Conservation (phyloP, 148 eudicot species). For the Gaultheria prostrata region DNA sequence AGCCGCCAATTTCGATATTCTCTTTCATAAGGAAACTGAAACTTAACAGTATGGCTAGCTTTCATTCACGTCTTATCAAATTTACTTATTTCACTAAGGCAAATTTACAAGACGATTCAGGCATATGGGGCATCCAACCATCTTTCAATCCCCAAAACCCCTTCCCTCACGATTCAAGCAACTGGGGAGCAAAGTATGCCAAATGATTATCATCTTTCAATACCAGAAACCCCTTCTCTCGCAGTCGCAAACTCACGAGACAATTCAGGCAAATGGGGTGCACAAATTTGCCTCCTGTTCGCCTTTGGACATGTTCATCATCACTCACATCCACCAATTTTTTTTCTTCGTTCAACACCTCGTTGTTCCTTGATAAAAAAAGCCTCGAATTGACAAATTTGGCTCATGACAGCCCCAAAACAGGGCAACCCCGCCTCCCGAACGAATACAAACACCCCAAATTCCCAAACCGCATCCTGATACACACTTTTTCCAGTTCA, state of each 20-base stretch:
- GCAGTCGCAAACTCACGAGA: conserved; percentile 60
- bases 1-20: not conserved
- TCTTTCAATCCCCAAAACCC: too few relatives aligned
- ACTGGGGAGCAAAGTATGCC: not conserved
- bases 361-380: conserved; percentile 68
- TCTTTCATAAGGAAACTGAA: not conserved
- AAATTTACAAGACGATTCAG: conserved; percentile 43
- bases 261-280: conserved; percentile 81
- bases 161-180: conserved; percentile 22
- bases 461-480: conserved; percentile 51
- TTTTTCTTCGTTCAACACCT: conserved; percentile 32
- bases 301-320: conserved; percentile 16
- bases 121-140: too few relatives aligned
- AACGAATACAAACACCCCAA: conserved; percentile 47
- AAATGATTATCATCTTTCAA: conserved; percentile 20
- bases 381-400: conserved; percentile 72
- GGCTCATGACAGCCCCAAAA: conserved; percentile 86
- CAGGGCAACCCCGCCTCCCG: conserved; percentile 75
- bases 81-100: not conserved
- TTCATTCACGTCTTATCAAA: not conserved
- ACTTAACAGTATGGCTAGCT: not conserved
- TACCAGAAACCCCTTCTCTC: conserved; percentile 70
- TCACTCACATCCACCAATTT: conserved; percentile 37
- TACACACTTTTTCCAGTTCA: too few relatives aligned
- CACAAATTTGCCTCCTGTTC: conserved; percentile 51